Evolutionary conservation across 2,329 filamentous ascomycete species (phyloP).

Genomic region (Pseudogymnoascus sp.): DNA sequence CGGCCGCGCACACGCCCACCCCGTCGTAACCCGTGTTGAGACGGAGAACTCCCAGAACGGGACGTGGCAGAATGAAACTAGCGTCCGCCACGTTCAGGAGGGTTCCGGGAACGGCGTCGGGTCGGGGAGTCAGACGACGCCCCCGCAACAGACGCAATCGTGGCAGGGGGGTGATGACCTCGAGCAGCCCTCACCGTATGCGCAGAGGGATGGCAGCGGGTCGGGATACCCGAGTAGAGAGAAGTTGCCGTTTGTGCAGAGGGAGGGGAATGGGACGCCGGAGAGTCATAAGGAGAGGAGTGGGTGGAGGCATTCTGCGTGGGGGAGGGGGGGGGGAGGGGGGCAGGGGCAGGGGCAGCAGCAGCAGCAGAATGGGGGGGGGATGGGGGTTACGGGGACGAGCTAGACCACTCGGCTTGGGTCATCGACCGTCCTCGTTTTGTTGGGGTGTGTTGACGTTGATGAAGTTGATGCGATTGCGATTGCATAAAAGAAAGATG

Average conservation of each 20-base stretch:
- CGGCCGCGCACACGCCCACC: constrained; percentile 36
- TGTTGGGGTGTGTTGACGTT: neutral
- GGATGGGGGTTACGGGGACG: constrained; percentile 27
- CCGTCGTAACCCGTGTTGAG: constrained; percentile 63
- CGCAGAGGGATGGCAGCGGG: constrained; percentile 14
- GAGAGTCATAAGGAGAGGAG: constrained; percentile 24
- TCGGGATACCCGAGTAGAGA: neutral
- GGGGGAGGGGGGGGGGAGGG: constrained; percentile 16
- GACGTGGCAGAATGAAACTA: constrained; percentile 75
- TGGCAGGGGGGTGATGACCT: constrained; percentile 31
- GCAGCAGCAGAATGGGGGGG: constrained; percentile 22
- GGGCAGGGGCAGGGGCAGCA: constrained; percentile 14
- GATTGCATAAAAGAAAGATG: no score
- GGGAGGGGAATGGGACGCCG: constrained; percentile 23
- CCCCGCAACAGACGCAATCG: constrained; percentile 30
- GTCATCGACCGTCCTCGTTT: neutral
- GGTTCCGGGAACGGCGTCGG: constrained; percentile 34
- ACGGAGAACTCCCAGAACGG: constrained; percentile 67
- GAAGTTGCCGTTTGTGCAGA: neutral
- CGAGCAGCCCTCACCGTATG: constrained; percentile 22
- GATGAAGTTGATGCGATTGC: neutral
- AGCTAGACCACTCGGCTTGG: constrained; percentile 15
- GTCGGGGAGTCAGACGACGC: constrained; percentile 37
- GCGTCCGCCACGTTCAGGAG: constrained; percentile 69
- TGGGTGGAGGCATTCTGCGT: constrained; percentile 28